Evolutionary conservation across 257 asterid species (phyloP).

Genomic region (Misopates orontium): DNA sequence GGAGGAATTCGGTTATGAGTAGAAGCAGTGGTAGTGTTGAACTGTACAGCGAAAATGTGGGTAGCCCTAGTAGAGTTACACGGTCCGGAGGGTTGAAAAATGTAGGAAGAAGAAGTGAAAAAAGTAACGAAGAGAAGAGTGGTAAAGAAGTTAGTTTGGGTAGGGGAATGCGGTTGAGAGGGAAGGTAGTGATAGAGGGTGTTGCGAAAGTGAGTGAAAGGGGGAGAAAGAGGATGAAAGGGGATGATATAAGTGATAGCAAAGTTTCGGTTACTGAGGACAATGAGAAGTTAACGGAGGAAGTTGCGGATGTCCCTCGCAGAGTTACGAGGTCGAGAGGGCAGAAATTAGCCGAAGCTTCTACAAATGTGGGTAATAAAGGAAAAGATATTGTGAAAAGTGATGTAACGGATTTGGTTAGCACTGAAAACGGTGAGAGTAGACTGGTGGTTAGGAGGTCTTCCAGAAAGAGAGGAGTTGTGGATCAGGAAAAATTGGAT

Average conservation of each 20-base stretch:
- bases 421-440: constrained; percentile 29
- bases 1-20: constrained; percentile 29
- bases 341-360: constrained; percentile 30
- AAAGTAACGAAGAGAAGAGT: not conserved
- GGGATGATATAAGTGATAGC: not conserved
- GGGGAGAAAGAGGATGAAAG: constrained; percentile 21
- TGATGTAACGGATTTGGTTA: constrained; percentile 16
- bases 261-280: not conserved
- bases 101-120: too few species aligned
- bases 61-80: too few species aligned
- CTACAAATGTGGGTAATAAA: constrained; percentile 26
- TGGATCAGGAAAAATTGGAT: constrained; percentile 24
- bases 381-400: constrained; percentile 29
- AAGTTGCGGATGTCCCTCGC: constrained; percentile 28
- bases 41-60: constrained; percentile 25
- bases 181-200: constrained; percentile 19
- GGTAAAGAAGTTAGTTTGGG: constrained; percentile 11
- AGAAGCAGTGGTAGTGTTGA: constrained; percentile 8
- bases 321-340: constrained; percentile 35
- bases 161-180: constrained; percentile 14
- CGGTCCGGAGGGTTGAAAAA: too few species aligned
- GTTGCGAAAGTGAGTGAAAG: constrained; percentile 14
- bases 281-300: not conserved
- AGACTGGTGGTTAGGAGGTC: constrained; percentile 27
- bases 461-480: constrained; percentile 32